A percentile compares a stretch with the other conserved stretches of the same genome.
These are phyloP conservation scores for Anthracocystis panici-leucophaei DNA, from an alignment of 1,284 basidiomycete species.

Conservation along the genomic window DNA sequence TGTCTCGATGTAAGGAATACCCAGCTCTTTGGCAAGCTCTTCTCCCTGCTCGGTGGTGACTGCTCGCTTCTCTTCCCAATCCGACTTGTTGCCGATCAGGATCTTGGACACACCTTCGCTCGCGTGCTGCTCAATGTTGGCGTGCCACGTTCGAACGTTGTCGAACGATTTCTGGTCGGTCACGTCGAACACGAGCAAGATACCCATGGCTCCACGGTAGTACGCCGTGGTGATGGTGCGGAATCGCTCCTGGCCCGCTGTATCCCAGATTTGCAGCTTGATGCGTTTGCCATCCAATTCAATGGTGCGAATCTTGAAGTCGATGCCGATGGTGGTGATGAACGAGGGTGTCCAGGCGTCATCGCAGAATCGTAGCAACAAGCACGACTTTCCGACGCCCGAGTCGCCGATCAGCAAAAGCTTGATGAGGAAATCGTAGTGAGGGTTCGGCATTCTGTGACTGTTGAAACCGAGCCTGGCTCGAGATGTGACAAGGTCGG, in stretches of 20 bases:
- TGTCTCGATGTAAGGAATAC: constrained; percentile 96
- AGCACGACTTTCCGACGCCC: constrained; percentile 92
- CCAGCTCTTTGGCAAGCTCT: constrained; percentile 85
- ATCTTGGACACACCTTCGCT: constrained; percentile 99
- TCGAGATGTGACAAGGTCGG: neutral
- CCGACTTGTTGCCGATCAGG: constrained; percentile 98
- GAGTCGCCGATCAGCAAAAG: constrained; percentile 63
- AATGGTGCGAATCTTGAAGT: constrained; percentile 84
- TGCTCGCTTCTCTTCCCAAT: constrained; percentile 96
- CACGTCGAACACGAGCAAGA: constrained; percentile 97
- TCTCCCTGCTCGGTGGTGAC: constrained; percentile 83
- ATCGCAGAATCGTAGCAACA: constrained; percentile 98
- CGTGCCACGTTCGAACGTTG: constrained; percentile 98
- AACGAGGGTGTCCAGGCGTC: constrained; percentile 99
- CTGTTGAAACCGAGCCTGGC: constrained; percentile 10
- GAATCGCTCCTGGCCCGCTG: constrained; percentile 98
- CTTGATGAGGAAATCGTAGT: constrained; percentile 67
- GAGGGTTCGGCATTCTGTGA: constrained; percentile 64
- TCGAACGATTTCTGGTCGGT: constrained; percentile 98
- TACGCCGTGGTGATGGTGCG: constrained; percentile 99
- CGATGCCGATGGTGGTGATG: constrained; percentile 93
- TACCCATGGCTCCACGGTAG: constrained; percentile 99
- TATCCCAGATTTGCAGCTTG: constrained; percentile 99
- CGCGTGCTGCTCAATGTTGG: constrained; percentile 98
- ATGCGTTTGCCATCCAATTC: constrained; percentile 95